A percentile compares a stretch with the other conserved stretches of the same genome.
Evolutionary conservation across 129 eudicot genomes (phyloP).

Genomic region (Heracleum sosnowskyi): DNA sequence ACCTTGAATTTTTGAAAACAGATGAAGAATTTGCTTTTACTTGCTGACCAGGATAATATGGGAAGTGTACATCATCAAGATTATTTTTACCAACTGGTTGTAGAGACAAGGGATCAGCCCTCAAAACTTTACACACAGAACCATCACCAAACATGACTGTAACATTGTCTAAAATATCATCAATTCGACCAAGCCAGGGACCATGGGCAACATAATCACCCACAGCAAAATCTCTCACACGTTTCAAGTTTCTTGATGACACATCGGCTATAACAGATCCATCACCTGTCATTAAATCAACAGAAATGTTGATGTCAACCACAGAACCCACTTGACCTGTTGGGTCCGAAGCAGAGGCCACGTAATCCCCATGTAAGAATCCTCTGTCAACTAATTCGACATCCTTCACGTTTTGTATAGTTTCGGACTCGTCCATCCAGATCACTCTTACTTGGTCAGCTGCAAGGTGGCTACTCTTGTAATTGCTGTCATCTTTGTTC

Average conservation of each 20-base stretch:
- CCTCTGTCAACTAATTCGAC: slow-evolving; percentile 76
- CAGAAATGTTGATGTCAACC: slow-evolving; percentile 58
- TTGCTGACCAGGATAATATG: slow-evolving; percentile 94
- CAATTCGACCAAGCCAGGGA: slow-evolving; percentile 94
- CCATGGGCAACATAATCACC: slow-evolving; percentile 91
- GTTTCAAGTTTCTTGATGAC: slow-evolving; percentile 58
- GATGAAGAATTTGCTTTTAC: slow-evolving; percentile 89
- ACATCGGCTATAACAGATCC: slow-evolving; percentile 41
- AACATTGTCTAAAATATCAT: slow-evolving; percentile 87
- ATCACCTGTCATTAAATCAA: slow-evolving; percentile 62
- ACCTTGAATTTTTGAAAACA: slow-evolving; percentile 83
- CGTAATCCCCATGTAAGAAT: slow-evolving; percentile 87
- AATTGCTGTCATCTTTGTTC: slow-evolving; percentile 17
- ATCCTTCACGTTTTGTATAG: slow-evolving; percentile 49
- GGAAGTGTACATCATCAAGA: slow-evolving; percentile 83
- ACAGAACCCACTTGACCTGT: slow-evolving; percentile 92
- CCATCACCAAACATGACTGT: slow-evolving; percentile 89
- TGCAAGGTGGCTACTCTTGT: slow-evolving; percentile 40
- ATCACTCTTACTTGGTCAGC: slow-evolving; percentile 84
- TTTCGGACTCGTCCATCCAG: slow-evolving; percentile 88
- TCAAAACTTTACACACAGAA: slow-evolving; percentile 80
- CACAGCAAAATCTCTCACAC: slow-evolving; percentile 67
- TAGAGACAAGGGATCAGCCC: slow-evolving; percentile 78
- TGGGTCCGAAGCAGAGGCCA: slow-evolving; percentile 75
- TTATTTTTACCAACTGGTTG: slow-evolving; percentile 61